These are phyloP conservation scores for Tylopilus sp. DNA, from an alignment of 768 basidiomycete species.

Conservation along the genomic window DNA sequence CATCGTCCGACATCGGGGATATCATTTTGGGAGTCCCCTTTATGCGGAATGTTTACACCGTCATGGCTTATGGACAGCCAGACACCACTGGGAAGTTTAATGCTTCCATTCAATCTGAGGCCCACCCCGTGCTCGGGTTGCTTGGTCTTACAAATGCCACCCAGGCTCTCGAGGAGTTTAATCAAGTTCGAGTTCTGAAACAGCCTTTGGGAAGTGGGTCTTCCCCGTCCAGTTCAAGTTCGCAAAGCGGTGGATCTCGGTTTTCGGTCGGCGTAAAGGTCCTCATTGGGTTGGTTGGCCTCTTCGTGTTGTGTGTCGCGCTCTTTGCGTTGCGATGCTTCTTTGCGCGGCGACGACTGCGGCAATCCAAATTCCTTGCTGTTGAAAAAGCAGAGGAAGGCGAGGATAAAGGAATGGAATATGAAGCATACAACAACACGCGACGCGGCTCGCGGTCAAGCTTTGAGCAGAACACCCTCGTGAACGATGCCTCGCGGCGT, in stretches of 20 bases:
- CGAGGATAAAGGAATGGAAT: conserved; percentile 8
- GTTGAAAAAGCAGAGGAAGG: conserved; percentile 16
- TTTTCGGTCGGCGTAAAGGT: conserved; percentile 61
- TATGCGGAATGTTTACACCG: conserved; percentile 71
- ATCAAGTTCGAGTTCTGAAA: conserved; percentile 63
- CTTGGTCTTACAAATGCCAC: conserved; percentile 60
- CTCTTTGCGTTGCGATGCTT: conserved; percentile 58
- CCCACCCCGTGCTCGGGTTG: conserved; percentile 53
- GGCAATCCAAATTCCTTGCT: conserved; percentile 11
- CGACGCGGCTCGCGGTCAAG: conserved; percentile 25
- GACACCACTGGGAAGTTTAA: conserved; percentile 44
- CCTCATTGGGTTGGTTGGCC: conserved; percentile 53
- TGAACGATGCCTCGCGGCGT: conserved; percentile 38
- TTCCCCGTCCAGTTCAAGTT: conserved; percentile 4
- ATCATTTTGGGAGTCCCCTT: conserved; percentile 81
- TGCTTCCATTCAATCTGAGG: conserved; percentile 14
- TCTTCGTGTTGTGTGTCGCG: conserved; percentile 52
- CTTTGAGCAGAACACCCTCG: conserved; percentile 30
- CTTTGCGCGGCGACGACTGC: conserved; percentile 38
- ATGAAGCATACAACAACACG: conserved; percentile 36
- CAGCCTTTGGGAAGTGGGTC: conserved; percentile 43
- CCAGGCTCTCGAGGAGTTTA: conserved; percentile 62
- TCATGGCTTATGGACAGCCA: conserved; percentile 63
- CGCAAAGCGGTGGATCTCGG: conserved; percentile 31
- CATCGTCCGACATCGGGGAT: conserved; percentile 46